Base-by-base conservation (phyloP, 2,329 filamentous ascomycete species). In the Sclerotinia sclerotiorum region DNA sequence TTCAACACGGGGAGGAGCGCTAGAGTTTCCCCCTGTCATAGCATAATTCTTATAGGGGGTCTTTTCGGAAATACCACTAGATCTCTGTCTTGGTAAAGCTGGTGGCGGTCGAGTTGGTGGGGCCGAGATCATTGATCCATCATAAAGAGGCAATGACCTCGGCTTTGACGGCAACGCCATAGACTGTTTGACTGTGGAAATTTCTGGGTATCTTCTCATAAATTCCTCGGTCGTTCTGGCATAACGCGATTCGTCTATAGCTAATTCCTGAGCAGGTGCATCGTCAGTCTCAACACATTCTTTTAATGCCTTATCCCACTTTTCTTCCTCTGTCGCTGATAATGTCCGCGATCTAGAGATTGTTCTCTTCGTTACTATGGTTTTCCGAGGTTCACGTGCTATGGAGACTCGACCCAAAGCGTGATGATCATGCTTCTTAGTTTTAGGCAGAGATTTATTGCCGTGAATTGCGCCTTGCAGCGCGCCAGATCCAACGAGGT, bases 191-290 rank as follows among this genome's bases (percentile, higher is more conserved):
- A 83, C 83, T 51, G 86, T 80, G 6, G 88, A 84, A 24, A 91
- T 83, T 10, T 93, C 88, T 0, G 94, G 93, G 76, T 89, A 97
- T 27, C 92, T 86, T 10, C 91, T 88, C 62, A 96, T 80, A 74
- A 97, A 97, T 46, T 97, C 94, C 71, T 95, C 91, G 17, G 90
- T 92, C 6, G 88, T 89, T 68, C 89, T 88, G 55, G 90, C 84
- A 74, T 90, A 90, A 75, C 81, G 70, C 75, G 80, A 61, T 52
- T 84, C 83, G 32, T 83, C 82, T 3, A 78, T 81, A 39, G 83
- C 81, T 57, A 82, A 80, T 48, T 77, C 76, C 61, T 79, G 82
- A 73, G 79, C 81, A 29, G 79, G 81, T 77, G 64, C 74, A 72
- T 69, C 75, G 57, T 68, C 79, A 76, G 72, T 74, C 73, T 68